Conservation (phyloP, 192 early-diverging fungal genomes). For the Podila epigama region DNA sequence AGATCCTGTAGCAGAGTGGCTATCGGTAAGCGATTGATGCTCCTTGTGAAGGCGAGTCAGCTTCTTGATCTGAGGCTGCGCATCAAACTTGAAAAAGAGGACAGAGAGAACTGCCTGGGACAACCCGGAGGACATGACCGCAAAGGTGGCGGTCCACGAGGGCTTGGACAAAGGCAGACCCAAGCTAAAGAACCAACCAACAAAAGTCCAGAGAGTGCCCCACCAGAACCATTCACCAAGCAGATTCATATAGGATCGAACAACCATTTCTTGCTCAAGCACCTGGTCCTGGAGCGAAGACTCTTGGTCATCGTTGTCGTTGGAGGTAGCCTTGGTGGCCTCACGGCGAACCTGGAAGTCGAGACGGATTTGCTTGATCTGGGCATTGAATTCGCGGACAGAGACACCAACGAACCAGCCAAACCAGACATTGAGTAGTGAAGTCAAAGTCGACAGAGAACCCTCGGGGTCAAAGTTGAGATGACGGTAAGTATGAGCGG, state of each 20-base stretch:
- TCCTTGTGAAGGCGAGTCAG: slow-evolving; percentile 17
- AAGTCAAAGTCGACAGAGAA: slow-evolving; percentile 57
- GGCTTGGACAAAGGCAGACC: slow-evolving; percentile 60
- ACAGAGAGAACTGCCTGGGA: slow-evolving; percentile 44
- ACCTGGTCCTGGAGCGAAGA: slow-evolving; percentile 7
- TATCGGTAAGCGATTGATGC: neutral
- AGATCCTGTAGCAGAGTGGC: neutral
- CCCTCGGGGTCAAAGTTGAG: slow-evolving; percentile 62
- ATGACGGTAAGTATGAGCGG: slow-evolving; percentile 48
- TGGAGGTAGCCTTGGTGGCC: neutral
- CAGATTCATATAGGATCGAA: slow-evolving; percentile 18
- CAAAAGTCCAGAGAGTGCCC: slow-evolving; percentile 37
- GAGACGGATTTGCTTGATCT: slow-evolving; percentile 18
- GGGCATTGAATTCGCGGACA: slow-evolving; percentile 22
- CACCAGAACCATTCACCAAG: slow-evolving; percentile 40
- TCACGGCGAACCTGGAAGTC: slow-evolving; percentile 29
- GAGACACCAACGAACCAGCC: slow-evolving; percentile 57
- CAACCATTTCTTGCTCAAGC: slow-evolving; percentile 23
- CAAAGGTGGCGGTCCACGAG: slow-evolving; percentile 65
- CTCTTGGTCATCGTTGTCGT: neutral
- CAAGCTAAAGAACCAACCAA: slow-evolving; percentile 32
- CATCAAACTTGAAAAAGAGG: slow-evolving; percentile 54
- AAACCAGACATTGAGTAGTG: slow-evolving; percentile 55
- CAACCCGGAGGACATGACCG: slow-evolving; percentile 44
- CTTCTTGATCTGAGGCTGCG: slow-evolving; percentile 30